Evolutionary conservation across 345 rosid species (phyloP).

Genomic region (Sonneratia alba): DNA sequence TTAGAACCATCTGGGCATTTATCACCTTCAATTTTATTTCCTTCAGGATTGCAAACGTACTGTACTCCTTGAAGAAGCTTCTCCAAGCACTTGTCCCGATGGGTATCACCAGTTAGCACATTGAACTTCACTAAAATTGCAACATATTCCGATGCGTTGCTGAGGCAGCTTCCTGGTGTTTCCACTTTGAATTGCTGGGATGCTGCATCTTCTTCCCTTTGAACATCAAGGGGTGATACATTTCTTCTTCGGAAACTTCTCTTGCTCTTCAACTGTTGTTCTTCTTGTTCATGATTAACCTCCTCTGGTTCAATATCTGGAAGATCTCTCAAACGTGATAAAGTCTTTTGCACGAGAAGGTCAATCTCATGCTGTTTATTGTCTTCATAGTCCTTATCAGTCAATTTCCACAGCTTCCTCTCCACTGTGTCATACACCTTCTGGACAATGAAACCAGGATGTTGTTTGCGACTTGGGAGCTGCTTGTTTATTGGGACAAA

Average conservation of each 20-base stretch:
- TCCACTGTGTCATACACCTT: conserved; percentile 67
- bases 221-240: conserved; percentile 65
- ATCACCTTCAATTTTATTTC: conserved; percentile 23
- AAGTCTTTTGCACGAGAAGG: conserved; percentile 70
- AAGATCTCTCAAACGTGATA: conserved; percentile 52
- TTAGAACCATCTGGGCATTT: conserved; percentile 20
- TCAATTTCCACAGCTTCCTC: conserved; percentile 55
- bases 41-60: conserved; percentile 45
- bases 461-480: conserved; percentile 61
- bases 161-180: conserved; percentile 77
- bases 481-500: conserved; percentile 85
- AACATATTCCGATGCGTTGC: conserved; percentile 42
- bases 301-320: conserved; percentile 49
- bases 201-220: conserved; percentile 52
- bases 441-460: conserved; percentile 92
- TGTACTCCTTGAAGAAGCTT: conserved; percentile 77
- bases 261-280: conserved; percentile 31
- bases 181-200: conserved; percentile 38
- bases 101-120: conserved; percentile 61
- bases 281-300: conserved; percentile 37
- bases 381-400: conserved; percentile 71
- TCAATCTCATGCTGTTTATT: conserved; percentile 65
- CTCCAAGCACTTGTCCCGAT: conserved; percentile 83
- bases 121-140: conserved; percentile 47
- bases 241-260: conserved; percentile 37